Base-by-base conservation (phyloP, 441 rosid genomes). In the Gossypium davidsonii region DNA sequence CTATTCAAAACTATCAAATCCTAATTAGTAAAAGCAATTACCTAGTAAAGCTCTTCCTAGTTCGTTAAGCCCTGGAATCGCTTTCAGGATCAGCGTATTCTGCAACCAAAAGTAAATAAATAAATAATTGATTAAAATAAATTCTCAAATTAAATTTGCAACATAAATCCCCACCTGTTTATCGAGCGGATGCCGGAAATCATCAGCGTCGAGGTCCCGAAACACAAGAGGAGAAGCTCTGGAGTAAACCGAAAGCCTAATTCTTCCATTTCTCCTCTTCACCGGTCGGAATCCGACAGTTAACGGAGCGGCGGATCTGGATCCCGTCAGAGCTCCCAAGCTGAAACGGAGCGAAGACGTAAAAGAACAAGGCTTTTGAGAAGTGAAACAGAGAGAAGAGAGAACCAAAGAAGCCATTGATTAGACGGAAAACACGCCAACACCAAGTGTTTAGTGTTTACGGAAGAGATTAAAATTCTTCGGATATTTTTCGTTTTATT, bases 181-280 rank as follows among this genome's bases (percentile, higher is more conserved):
- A 80, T 94, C 97, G 2, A 92, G 85, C 72, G 97, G 97, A 78
- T 92, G 98, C 11, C 97, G 84, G 58, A 94, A 92, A 82, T 92
- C 98, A 85, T 94, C 98, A 20, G 97, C 97, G 58, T 94, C 97
- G 60, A 94, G 98, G 69, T 91, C 83, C 52, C 91, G 90, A 77
- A 94, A 89, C 79, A 85, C 85, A 20, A 88, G 62, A 58, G 90
- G 84, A 69, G 86, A 80, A 15, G 89, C 90, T 85, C 89, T 84
- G 76, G 85, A 83, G 61, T n/a, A 48, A 72, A 78, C 75, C 39
- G 87, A 77, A 71, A 73, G 74, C 80, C 80, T 75, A 66, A 76
- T 65, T 61, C 87, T 64, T 28, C 2, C 72, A 25, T 53, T 71
- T n/a, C 67, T 72, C 80, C 73, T 83, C 61, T 76, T 79, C 12